Base-by-base conservation (phyloP, 495 filamentous ascomycete species). In the Annulohypoxylon nitens region DNA sequence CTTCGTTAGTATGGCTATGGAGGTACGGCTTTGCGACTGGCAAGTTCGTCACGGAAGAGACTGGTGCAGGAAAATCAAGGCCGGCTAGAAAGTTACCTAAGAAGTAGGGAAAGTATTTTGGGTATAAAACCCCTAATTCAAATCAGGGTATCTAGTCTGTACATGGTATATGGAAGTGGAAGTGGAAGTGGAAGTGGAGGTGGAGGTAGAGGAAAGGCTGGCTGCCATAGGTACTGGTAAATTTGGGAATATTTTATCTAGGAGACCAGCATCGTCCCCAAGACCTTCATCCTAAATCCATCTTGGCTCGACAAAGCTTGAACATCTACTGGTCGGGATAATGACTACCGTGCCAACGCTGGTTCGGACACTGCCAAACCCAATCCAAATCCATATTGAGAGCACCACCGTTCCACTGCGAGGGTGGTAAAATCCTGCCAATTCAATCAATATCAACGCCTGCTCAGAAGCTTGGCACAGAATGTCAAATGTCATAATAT, bases 1-100 rank as follows among this genome's bases (percentile, higher is more conserved):
- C 0, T 93, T 99, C 48, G 53, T 98, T 1, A 88, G 93, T 54
- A 92, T 97, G 90, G 86, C 80, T n/a, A 85, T 97, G 82, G 95
- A 98, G 83, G 87, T 91, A 7, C 87, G 86, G 81, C 79, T 99
- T 36, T 99, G 96, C 79, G 83, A 85, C 51, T 97, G 89, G 86
- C 94, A 98, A 80, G 90, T 95, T 61, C 79, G 74, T 20, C 89
- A 88, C 58, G 96, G 96, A 23, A 86, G 91, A 68, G 89, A 92
- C 59, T 97, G 89, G 83, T 99, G 96, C 77, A 85, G 78, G 41
- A 77, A 76, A 23, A 81, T 86, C 20, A 70, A 81, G 55, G 71
- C 64, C n/a, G 67, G 80, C 30, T 83, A 72, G 63, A 67, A 39
- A 39, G 1, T 2, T n/a, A 25, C 20, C 20, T 23, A 23, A 1